phyloP scores from a whole-genome alignment of 306 rosid species.

The Sesbania bispinosa region DNA sequence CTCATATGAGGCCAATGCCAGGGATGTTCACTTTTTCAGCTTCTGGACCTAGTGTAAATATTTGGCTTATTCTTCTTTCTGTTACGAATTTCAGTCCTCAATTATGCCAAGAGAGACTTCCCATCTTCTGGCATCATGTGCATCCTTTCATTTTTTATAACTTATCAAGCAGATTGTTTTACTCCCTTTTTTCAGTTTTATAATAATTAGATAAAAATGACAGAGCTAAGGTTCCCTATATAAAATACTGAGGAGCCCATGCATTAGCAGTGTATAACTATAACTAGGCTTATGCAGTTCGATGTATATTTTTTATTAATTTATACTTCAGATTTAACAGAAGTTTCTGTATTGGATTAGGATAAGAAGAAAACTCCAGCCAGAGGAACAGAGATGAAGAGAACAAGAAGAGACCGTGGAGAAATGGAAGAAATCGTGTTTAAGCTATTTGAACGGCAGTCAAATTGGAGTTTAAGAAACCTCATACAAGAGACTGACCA shows the following conservation, averaged over 20 bases:
- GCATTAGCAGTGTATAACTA: background rate
- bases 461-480: conserved; percentile 75
- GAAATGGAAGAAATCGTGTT: conserved; percentile 87
- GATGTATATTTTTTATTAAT: background rate
- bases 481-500: conserved; percentile 86
- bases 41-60: conserved; percentile 54
- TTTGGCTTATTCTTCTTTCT: conserved; percentile 21
- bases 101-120: background rate
- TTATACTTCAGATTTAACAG: conserved; percentile 7
- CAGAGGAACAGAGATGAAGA: conserved; percentile 55
- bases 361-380: conserved; percentile 69
- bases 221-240: background rate
- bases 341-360: conserved; percentile 42
- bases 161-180: background rate
- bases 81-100: background rate
- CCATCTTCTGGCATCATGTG: background rate
- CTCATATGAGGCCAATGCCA: conserved; percentile 83
- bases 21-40: conserved; percentile 51
- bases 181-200: no score
- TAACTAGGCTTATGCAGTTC: conserved; percentile 9
- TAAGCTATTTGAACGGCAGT: conserved; percentile 74
- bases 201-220: background rate
- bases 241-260: background rate
- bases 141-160: background rate
- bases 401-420: conserved; percentile 82